A percentile compares a stretch with the other conserved stretches of the same genome.
Evolutionary conservation across 1,284 basidiomycete genomes (phyloP).

Genomic region (Rhodotorula sp.): DNA sequence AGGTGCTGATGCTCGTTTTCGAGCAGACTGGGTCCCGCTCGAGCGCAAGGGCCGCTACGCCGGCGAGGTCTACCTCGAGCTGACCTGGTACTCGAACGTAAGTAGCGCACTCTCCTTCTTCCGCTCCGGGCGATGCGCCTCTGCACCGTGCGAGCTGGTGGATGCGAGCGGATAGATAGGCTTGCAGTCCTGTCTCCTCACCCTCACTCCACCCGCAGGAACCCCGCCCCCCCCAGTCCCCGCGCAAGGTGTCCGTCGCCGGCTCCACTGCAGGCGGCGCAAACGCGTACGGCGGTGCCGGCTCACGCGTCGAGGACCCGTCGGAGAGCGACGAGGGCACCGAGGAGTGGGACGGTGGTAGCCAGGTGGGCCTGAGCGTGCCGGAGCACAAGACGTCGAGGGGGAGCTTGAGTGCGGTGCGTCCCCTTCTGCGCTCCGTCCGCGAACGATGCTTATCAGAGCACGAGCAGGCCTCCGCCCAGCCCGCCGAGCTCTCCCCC

Average conservation of each 20-base stretch:
- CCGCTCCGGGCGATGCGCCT: not conserved
- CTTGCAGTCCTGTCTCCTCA: no score
- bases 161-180: no score
- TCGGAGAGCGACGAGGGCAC: slow-evolving; percentile 5
- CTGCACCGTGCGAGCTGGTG: no score
- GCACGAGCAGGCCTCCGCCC: not conserved
- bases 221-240: not conserved
- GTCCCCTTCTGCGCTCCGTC: not conserved
- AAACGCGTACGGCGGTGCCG: slow-evolving; percentile 32
- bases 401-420: not conserved
- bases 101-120: slow-evolving; percentile 50
- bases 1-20: not conserved
- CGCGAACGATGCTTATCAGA: not conserved
- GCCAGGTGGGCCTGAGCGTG: not conserved
- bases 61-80: slow-evolving; percentile 88
- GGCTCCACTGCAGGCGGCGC: not conserved
- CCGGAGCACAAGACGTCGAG: not conserved
- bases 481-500: slow-evolving; percentile 13
- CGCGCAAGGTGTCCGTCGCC: slow-evolving; percentile 11
- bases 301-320: slow-evolving; percentile 16
- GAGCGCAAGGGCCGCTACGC: slow-evolving; percentile 87
- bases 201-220: slow-evolving; percentile 3
- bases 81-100: slow-evolving; percentile 95
- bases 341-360: slow-evolving; percentile 11
- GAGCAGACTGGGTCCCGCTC: slow-evolving; percentile 92